A percentile compares a stretch with the other conserved stretches of the same genome.
Conservation (phyloP, 2,329 filamentous ascomycete genomes). For the Venturia nashicola region DNA sequence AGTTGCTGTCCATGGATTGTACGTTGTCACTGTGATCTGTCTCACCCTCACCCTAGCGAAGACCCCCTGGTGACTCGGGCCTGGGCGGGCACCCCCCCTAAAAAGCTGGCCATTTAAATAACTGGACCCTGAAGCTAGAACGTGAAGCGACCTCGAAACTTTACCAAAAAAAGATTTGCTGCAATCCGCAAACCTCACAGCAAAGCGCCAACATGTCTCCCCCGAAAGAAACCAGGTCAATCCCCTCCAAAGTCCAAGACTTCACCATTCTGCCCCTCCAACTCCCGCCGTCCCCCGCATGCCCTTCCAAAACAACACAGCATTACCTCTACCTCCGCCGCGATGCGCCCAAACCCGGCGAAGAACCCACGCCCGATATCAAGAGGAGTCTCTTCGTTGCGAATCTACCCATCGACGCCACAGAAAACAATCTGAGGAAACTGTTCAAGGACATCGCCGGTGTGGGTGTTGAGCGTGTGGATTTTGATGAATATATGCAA, state of each 20-base stretch:
- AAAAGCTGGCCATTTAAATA: not conserved
- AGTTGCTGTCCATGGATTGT: not conserved
- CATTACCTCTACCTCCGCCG: slow-evolving; percentile 83
- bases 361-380: slow-evolving; percentile 53
- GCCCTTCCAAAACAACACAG: slow-evolving; percentile 42
- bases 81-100: not conserved
- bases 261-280: slow-evolving; percentile 48
- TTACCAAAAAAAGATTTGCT: not conserved
- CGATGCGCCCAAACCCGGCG: slow-evolving; percentile 60
- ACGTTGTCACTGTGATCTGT: not conserved
- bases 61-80: not conserved
- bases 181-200: not conserved
- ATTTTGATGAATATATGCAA: slow-evolving; percentile 55
- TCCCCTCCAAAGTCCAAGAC: slow-evolving; percentile 7
- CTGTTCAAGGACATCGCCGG: slow-evolving; percentile 68
- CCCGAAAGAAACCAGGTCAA: not conserved
- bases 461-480: slow-evolving; percentile 64
- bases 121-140: not conserved
- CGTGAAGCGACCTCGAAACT: not conserved
- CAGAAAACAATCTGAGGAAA: slow-evolving; percentile 60
- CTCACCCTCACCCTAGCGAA: not conserved
- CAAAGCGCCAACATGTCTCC: not conserved
- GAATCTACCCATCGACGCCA: slow-evolving; percentile 78
- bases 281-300: slow-evolving; percentile 52
- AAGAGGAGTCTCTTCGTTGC: slow-evolving; percentile 77